A percentile compares a stretch with the other conserved stretches of the same genome.
phyloP scores from a whole-genome alignment of 768 basidiomycete genomes.

The Lyophyllum semitale region DNA sequence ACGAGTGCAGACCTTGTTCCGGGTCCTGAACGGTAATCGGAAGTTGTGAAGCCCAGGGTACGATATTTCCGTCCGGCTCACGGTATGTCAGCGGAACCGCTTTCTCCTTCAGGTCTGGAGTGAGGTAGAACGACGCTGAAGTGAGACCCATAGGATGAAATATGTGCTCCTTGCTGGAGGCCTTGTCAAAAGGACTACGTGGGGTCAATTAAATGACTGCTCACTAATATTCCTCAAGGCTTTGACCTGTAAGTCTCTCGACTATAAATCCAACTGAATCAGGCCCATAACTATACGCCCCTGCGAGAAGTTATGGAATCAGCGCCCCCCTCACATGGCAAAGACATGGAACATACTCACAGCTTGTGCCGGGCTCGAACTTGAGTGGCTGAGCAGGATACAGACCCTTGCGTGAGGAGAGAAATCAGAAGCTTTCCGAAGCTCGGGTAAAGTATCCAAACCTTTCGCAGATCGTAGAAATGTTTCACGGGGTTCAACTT shows the following conservation, averaged over 20 bases:
- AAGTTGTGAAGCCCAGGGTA: constrained; percentile 12
- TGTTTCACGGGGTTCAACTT: constrained; percentile 18
- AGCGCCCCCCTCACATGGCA: neutral
- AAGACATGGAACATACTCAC: constrained; percentile 12
- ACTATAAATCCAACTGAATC: constrained; percentile 30
- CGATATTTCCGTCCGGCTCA: constrained; percentile 10
- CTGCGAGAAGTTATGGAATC: constrained; percentile 9
- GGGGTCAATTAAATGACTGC: neutral
- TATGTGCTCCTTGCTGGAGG: constrained; percentile 21
- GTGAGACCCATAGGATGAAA: constrained; percentile 21
- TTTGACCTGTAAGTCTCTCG: constrained; percentile 25
- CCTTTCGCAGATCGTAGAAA: constrained; percentile 18
- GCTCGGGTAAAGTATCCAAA: neutral
- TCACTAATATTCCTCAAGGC: constrained; percentile 31
- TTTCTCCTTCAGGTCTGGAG: constrained; percentile 11
- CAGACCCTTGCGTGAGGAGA: constrained; percentile 15
- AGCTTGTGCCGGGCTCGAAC: constrained; percentile 31
- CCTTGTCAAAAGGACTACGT: neutral
- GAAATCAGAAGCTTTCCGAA: neutral
- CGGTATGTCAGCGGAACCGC: constrained; percentile 14
- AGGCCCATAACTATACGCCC: constrained; percentile 23
- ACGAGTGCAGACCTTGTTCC: constrained; percentile 10
- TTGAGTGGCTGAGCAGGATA: constrained; percentile 23
- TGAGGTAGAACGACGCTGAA: constrained; percentile 21
- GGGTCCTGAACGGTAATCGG: constrained; percentile 15